phyloP scores from a whole-genome alignment of 805 yeast species.

The Candida qinlingensis region DNA sequence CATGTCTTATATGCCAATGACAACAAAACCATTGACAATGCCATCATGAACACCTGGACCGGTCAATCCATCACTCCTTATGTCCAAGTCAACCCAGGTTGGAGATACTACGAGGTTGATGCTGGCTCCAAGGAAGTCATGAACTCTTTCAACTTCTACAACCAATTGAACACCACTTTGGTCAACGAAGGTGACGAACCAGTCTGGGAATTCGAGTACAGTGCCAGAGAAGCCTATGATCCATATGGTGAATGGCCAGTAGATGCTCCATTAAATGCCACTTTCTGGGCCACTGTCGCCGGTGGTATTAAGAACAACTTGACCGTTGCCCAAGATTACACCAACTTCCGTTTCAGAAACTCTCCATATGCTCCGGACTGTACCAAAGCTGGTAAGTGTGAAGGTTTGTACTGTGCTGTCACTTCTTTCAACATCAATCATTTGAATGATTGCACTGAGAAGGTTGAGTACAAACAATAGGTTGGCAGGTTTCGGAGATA shows the following conservation, averaged over 20 bases:
- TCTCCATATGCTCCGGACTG: slow-evolving; percentile 54
- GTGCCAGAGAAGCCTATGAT: slow-evolving; percentile 55
- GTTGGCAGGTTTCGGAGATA: too few relatives aligned
- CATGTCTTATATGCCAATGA: slow-evolving; percentile 48
- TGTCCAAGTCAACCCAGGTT: slow-evolving; percentile 56
- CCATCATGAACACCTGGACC: slow-evolving; percentile 56
- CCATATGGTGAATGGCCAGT: slow-evolving; percentile 51
- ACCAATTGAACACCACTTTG: slow-evolving; percentile 55
- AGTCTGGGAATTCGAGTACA: slow-evolving; percentile 57
- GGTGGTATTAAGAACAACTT: slow-evolving; percentile 33
- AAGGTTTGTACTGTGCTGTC: slow-evolving; percentile 17
- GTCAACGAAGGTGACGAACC: slow-evolving; percentile 51
- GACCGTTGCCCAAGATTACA: slow-evolving; percentile 43
- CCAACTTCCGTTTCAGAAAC: slow-evolving; percentile 44
- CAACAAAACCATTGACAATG: slow-evolving; percentile 38
- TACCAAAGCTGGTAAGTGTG: slow-evolving; percentile 20
- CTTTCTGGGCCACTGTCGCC: slow-evolving; percentile 53
- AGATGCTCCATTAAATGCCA: slow-evolving; percentile 55
- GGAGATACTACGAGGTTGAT: slow-evolving; percentile 71
- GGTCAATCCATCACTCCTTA: slow-evolving; percentile 64
- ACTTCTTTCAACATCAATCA: slow-evolving; percentile 18
- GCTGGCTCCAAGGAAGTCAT: slow-evolving; percentile 52
- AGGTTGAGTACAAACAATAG: neutral
- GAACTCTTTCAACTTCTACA: slow-evolving; percentile 54
- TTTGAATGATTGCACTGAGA: slow-evolving; percentile 12